These are phyloP conservation scores for Jimgerdemannia flammicorona DNA, from an alignment of 192 early-diverging fungal genomes.

Conservation along the genomic window DNA sequence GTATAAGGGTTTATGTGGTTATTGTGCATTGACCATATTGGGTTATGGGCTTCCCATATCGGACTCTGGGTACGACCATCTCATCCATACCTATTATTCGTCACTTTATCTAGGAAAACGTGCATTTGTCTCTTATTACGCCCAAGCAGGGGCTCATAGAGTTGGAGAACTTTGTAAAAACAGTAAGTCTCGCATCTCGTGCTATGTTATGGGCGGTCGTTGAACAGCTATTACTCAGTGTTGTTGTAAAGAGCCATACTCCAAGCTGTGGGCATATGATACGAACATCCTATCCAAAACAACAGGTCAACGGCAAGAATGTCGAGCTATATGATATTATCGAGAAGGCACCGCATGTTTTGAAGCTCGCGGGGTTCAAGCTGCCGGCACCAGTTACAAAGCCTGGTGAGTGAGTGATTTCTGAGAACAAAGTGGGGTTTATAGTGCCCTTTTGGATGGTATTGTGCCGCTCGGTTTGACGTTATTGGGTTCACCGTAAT, in stretches of 20 bases:
- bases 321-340: conserved; percentile 29
- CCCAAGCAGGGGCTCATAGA: conserved; percentile 24
- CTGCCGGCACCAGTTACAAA: conserved; percentile 22
- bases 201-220: conserved; percentile 5
- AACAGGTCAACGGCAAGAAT: conserved; percentile 9
- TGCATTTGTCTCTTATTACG: conserved; percentile 31
- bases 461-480: no score
- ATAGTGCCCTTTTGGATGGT: no score
- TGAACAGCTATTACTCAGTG: conserved; percentile 23
- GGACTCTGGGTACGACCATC: neutral
- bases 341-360: conserved; percentile 30
- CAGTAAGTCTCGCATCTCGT: conserved; percentile 24
- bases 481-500: no score
- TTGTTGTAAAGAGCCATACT: neutral
- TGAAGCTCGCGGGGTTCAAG: conserved; percentile 48
- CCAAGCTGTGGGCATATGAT: neutral
- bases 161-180: conserved; percentile 25
- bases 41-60: neutral
- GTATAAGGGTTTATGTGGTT: no score
- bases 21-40: neutral
- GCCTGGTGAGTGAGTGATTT: neutral
- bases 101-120: conserved; percentile 8
- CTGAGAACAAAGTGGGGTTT: no score
- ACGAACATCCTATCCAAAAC: neutral
- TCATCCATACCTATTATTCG: neutral